Evolutionary conservation across 495 filamentous ascomycete genomes (phyloP).

Genomic region (Endocarpon pusillum): DNA sequence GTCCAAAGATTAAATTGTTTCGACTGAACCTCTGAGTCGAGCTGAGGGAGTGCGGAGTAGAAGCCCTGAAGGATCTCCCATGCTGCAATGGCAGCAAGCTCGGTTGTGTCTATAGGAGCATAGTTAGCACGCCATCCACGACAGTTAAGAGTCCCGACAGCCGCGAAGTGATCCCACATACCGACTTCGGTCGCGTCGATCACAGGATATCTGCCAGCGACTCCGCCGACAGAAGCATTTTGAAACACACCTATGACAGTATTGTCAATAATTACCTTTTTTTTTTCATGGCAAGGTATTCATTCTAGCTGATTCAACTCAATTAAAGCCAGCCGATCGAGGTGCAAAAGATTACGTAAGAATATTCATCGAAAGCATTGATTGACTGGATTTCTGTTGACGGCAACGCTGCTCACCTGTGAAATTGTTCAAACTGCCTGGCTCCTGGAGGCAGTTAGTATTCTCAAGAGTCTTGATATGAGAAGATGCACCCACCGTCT

Average conservation of each 20-base stretch:
- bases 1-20: slow-evolving; percentile 47
- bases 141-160: slow-evolving; percentile 10
- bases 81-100: slow-evolving; percentile 27
- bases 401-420: too few relatives aligned
- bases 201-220: slow-evolving; percentile 29
- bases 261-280: too few relatives aligned
- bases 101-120: slow-evolving; percentile 24
- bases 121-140: slow-evolving; percentile 4
- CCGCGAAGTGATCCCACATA: too few relatives aligned
- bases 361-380: too few relatives aligned
- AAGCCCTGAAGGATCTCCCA: slow-evolving; percentile 30
- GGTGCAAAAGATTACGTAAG: too few relatives aligned
- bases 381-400: too few relatives aligned
- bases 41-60: slow-evolving; percentile 14
- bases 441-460: too few relatives aligned
- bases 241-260: slow-evolving; percentile 26
- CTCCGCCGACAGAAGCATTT: slow-evolving; percentile 22
- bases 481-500: slow-evolving; percentile 23
- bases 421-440: slow-evolving; percentile 7
- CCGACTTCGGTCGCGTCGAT: slow-evolving; percentile 13
- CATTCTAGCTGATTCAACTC: too few relatives aligned
- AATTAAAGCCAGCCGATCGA: too few relatives aligned
- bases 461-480: too few relatives aligned
- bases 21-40: slow-evolving; percentile 20
- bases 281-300: too few relatives aligned